Evolutionary conservation across 768 basidiomycete species (phyloP).

Genomic region (Pholiota microspora): DNA sequence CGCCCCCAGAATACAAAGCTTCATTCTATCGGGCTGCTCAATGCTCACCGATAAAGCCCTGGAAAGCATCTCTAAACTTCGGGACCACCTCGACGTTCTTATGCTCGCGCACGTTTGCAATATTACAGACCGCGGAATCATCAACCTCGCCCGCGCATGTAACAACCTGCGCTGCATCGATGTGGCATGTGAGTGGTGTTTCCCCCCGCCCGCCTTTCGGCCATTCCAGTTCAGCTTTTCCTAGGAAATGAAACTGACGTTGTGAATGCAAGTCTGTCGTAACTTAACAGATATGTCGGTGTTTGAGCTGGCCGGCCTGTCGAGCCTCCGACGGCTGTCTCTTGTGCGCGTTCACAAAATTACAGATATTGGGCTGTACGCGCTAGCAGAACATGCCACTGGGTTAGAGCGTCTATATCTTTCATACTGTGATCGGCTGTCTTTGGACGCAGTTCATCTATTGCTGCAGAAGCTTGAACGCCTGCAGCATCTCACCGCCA

Average conservation of each 20-base stretch:
- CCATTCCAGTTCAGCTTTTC: slow-evolving; percentile 11
- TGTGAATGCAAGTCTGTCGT: slow-evolving; percentile 61
- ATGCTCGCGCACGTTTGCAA: slow-evolving; percentile 77
- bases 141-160: slow-evolving; percentile 68
- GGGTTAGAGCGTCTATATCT: slow-evolving; percentile 80
- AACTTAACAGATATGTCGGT: slow-evolving; percentile 84
- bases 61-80: slow-evolving; percentile 65
- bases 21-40: slow-evolving; percentile 78
- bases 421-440: slow-evolving; percentile 81
- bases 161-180: slow-evolving; percentile 77
- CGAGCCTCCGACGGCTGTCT: slow-evolving; percentile 71
- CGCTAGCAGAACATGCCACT: slow-evolving; percentile 69
- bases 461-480: slow-evolving; percentile 57
- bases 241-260: slow-evolving; percentile 9
- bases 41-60: slow-evolving; percentile 71
- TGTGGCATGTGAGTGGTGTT: slow-evolving; percentile 67
- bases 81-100: slow-evolving; percentile 74
- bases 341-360: slow-evolving; percentile 78
- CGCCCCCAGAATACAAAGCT: slow-evolving; percentile 71
- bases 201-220: slow-evolving; percentile 7
- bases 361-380: slow-evolving; percentile 80
- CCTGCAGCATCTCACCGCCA: slow-evolving; percentile 75
- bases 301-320: slow-evolving; percentile 71
- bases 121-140: slow-evolving; percentile 77
- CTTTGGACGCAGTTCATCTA: slow-evolving; percentile 71